Percentiles rank a stretch among this genome's conserved stretches.
Conservation (phyloP, 441 rosid genomes). For the Corymbia calophylla region DNA sequence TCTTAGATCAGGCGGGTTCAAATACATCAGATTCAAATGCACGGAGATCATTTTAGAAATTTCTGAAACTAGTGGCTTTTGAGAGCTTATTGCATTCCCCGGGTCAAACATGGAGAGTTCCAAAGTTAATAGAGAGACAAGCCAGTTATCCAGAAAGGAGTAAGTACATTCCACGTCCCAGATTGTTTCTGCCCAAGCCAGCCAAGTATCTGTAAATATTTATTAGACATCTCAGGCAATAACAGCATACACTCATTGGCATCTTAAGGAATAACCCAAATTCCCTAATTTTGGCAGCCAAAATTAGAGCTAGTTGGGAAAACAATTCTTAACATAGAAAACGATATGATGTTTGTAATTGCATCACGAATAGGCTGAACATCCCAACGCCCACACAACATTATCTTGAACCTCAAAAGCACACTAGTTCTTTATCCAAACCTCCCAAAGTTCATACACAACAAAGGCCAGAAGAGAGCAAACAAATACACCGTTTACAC, state of each 20-base stretch:
- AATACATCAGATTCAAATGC: not conserved
- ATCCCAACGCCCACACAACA: not conserved
- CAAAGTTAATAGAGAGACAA: not conserved
- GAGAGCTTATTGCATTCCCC: not conserved
- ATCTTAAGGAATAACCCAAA: not conserved
- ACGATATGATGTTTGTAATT: not conserved
- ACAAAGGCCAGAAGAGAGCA: not conserved
- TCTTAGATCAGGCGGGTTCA: not conserved
- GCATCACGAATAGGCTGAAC: not conserved
- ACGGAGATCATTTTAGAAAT: not conserved
- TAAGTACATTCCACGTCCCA: not conserved
- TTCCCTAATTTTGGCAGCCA: not conserved
- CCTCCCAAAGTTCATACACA: not conserved
- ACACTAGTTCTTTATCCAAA: not conserved
- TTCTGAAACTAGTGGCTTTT: not conserved
- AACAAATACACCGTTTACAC: not conserved
- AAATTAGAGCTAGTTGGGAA: not conserved
- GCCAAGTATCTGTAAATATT: not conserved
- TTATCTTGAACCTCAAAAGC: not conserved
- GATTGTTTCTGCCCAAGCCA: not conserved
- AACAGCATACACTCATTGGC: not conserved
- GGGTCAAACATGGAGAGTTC: not conserved
- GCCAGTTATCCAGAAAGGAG: not conserved
- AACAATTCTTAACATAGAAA: not conserved
- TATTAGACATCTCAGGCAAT: not conserved